Conservation (phyloP, 148 eudicot genomes). For the Nepenthes mirabilis region DNA sequence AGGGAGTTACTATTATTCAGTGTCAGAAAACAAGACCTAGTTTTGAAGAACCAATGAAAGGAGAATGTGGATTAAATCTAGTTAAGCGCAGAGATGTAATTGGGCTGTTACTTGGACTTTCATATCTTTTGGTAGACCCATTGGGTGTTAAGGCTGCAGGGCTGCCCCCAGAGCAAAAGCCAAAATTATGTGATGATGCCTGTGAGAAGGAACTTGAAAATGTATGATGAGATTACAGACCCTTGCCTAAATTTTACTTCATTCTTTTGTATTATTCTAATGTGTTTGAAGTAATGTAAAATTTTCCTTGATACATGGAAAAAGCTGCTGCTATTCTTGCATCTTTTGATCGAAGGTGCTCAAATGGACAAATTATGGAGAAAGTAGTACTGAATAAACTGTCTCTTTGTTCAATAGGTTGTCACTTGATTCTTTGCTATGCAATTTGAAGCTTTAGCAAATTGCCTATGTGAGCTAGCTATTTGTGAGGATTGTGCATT, state of each 20-base stretch:
- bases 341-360: too few species aligned
- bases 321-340: too few species aligned
- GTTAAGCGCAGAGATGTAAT: conserved; percentile 43
- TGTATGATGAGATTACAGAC: conserved; percentile 92
- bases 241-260: conserved; percentile 4
- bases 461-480: too few species aligned
- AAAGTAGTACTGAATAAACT: too few species aligned
- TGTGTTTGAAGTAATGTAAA: too few species aligned
- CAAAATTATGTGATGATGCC: conserved; percentile 63
- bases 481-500: too few species aligned
- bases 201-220: conserved; percentile 99
- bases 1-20: conserved; percentile 10
- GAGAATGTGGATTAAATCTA: conserved; percentile 6
- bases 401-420: too few species aligned
- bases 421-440: too few species aligned
- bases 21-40: conserved; percentile 22
- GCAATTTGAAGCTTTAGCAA: too few species aligned
- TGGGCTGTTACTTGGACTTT: conserved; percentile 38
- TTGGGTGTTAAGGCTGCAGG: conserved; percentile 58
- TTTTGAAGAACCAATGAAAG: conserved; percentile 9
- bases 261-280: background rate
- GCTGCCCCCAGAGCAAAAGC: conserved; percentile 78
- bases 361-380: too few species aligned
- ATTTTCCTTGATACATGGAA: too few species aligned
- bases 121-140: conserved; percentile 22